phyloP scores from a whole-genome alignment of 2,329 filamentous ascomycete species.

The Microthyrium microscopicum region DNA sequence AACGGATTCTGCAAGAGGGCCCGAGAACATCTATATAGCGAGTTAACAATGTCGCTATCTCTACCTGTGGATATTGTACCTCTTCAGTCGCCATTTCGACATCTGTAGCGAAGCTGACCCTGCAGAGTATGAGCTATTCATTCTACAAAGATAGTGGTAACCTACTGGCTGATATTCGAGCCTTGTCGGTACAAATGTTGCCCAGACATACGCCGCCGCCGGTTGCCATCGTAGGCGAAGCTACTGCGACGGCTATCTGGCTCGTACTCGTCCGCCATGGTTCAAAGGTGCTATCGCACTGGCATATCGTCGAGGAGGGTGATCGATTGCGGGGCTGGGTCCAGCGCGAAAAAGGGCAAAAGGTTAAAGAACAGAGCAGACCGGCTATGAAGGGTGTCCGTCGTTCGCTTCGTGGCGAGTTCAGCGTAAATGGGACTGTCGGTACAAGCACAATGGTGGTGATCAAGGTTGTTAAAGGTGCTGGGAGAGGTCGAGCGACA shows the following conservation, averaged over 20 bases:
- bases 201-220: conserved; percentile 14
- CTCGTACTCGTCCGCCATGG: conserved; percentile 8
- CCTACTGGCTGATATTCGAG: conserved; percentile 51
- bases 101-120: conserved; percentile 69
- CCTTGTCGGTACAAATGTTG: conserved; percentile 43
- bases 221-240: conserved; percentile 10
- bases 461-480: no score
- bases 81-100: conserved; percentile 99
- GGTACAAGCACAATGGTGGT: no score
- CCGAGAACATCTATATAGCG: conserved; percentile 57
- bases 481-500: no score
- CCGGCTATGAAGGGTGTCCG: no score
- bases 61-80: conserved; percentile 28
- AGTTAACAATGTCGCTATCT: conserved; percentile 11
- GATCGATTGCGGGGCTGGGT: no score
- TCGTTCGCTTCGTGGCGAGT: no score
- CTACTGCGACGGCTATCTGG: conserved; percentile 14
- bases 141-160: conserved; percentile 8
- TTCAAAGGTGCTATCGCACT: no score
- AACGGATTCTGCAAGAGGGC: conserved; percentile 88
- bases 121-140: conserved; percentile 12
- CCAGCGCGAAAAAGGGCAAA: no score
- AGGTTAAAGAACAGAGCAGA: no score
- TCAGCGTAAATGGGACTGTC: no score
- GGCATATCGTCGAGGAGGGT: no score